Percentiles rank a stretch among this genome's conserved stretches.
These are phyloP conservation scores for Castanopsis chinensis DNA, from an alignment of 306 rosid species.

Conservation along the genomic window DNA sequence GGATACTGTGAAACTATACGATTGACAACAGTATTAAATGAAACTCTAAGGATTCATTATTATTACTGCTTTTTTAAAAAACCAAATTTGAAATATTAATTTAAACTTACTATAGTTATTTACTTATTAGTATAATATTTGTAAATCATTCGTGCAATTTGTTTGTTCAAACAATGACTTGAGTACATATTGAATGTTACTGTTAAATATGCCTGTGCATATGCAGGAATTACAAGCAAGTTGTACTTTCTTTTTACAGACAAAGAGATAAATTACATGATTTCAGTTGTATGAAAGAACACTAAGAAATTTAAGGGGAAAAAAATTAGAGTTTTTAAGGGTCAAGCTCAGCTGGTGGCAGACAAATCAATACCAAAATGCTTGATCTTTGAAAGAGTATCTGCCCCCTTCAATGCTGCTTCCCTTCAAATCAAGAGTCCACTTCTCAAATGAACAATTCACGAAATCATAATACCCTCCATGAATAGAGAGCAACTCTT, in stretches of 20 bases:
- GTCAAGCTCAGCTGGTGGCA: not conserved
- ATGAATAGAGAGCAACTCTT: constrained; percentile 55
- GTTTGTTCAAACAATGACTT: too few species aligned
- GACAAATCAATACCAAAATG: constrained; percentile 49
- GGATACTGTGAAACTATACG: too few species aligned
- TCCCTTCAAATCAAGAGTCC: constrained; percentile 64
- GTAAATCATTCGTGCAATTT: too few species aligned
- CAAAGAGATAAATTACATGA: not conserved
- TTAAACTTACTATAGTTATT: too few species aligned
- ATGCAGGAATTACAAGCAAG: not conserved
- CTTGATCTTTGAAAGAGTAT: constrained; percentile 46
- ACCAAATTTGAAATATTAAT: too few species aligned
- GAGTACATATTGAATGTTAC: too few species aligned
- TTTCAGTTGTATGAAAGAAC: not conserved
- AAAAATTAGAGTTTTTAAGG: not conserved
- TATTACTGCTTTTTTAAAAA: too few species aligned
- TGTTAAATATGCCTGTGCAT: too few species aligned
- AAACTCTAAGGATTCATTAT: too few species aligned
- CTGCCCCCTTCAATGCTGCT: constrained; percentile 12
- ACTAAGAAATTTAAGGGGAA: not conserved
- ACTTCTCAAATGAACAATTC: constrained; percentile 83
- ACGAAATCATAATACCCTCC: constrained; percentile 78
- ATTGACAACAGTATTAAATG: too few species aligned
- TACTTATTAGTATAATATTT: too few species aligned
- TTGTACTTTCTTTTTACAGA: not conserved